Percentiles rank a stretch among this genome's conserved stretches.
These are phyloP conservation scores for Pseudozyma hubeiensis DNA, from an alignment of 1,284 basidiomycete genomes.

Conservation along the genomic window DNA sequence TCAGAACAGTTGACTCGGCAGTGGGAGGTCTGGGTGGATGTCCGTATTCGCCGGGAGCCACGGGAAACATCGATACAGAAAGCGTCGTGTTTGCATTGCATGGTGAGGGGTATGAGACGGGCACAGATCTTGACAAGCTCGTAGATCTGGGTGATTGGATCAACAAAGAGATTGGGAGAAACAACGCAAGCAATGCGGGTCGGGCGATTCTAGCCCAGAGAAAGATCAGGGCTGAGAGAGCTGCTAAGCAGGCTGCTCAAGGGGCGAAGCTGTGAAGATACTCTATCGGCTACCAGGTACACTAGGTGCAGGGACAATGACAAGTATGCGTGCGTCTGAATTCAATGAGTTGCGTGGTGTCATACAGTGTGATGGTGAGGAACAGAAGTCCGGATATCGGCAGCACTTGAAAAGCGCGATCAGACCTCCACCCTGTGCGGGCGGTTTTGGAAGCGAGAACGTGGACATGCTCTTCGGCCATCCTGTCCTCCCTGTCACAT, in stretches of 20 bases:
- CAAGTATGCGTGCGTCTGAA: too few relatives aligned
- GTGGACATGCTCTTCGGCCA: conserved; percentile 9
- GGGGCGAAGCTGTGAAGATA: conserved; percentile 17
- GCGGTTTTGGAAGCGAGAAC: conserved; percentile 8
- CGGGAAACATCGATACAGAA: conserved; percentile 68
- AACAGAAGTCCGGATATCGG: conserved; percentile 7
- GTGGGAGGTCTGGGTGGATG: conserved; percentile 92
- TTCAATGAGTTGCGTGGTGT: neutral
- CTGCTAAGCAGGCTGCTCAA: conserved; percentile 8
- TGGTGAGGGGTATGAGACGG: conserved; percentile 77
- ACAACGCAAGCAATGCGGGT: conserved; percentile 46
- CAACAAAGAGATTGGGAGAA: conserved; percentile 35
- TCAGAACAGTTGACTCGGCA: conserved; percentile 74
- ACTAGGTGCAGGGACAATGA: neutral
- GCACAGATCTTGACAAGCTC: conserved; percentile 71
- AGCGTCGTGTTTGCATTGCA: conserved; percentile 87
- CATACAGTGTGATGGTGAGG: conserved; percentile 2
- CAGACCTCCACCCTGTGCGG: conserved; percentile 18
- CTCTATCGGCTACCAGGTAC: neutral
- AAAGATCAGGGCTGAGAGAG: conserved; percentile 28
- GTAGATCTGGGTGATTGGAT: conserved; percentile 55
- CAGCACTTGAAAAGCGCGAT: neutral
- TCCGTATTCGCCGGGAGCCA: conserved; percentile 88
- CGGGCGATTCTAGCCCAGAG: conserved; percentile 51
- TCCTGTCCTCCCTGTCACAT: neutral